Conservation (phyloP, 1,284 basidiomycete species). For the Cystobasidium sp. region DNA sequence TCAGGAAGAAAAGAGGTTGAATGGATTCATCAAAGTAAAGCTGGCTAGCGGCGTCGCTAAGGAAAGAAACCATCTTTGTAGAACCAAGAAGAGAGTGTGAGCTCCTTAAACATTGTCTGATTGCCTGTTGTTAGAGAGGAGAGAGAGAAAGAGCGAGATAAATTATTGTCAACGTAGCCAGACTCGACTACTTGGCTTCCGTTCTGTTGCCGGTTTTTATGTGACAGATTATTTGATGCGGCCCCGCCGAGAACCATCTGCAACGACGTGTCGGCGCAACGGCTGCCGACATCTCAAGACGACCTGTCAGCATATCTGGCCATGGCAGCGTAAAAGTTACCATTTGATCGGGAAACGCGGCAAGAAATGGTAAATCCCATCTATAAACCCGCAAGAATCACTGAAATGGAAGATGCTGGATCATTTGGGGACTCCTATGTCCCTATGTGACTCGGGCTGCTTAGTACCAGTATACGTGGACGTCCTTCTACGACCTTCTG, state of each 20-base stretch:
- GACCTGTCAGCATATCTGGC: background rate
- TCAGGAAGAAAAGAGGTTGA: slow-evolving; percentile 34
- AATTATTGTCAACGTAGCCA: too few relatives aligned
- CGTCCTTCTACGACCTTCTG: too few relatives aligned
- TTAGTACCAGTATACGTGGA: too few relatives aligned
- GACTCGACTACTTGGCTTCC: background rate
- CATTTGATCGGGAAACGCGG: background rate
- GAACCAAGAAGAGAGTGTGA: slow-evolving; percentile 1
- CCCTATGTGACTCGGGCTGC: background rate
- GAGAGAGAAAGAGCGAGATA: background rate
- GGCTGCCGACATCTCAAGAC: background rate
- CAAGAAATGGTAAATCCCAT: background rate
- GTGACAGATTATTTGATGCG: too few relatives aligned
- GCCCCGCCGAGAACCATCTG: background rate
- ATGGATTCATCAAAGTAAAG: slow-evolving; percentile 27
- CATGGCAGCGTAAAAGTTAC: background rate
- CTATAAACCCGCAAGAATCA: background rate
- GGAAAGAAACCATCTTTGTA: slow-evolving; percentile 12
- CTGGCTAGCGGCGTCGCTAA: background rate
- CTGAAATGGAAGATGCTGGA: background rate
- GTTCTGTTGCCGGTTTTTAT: background rate
- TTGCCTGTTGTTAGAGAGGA: background rate
- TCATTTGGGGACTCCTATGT: background rate
- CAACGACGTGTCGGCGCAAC: background rate
- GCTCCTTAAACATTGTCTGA: slow-evolving; percentile 1